Percentiles rank a stretch among this genome's conserved stretches.
These are phyloP conservation scores for Dictyostelium purpureum DNA, from an alignment of 78 protist species.

Conservation along the genomic window DNA sequence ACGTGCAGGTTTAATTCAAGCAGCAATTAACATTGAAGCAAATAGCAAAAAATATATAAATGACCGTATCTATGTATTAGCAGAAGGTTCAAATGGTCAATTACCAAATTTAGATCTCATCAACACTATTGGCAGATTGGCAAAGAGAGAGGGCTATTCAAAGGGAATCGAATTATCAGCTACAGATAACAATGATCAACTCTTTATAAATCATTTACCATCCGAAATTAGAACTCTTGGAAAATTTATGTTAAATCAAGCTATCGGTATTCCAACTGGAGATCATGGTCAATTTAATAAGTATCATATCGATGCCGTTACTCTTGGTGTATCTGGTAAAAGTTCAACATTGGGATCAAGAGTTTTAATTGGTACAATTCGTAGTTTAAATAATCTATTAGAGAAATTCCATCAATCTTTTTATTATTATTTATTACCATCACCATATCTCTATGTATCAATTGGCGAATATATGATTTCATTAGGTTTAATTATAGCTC, in stretches of 20 bases:
- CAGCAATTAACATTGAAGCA: slow-evolving; percentile 57
- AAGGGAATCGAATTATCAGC: background rate
- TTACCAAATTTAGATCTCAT: slow-evolving; percentile 82
- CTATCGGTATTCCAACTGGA: slow-evolving; percentile 81
- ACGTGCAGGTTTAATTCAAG: slow-evolving; percentile 79
- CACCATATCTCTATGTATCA: slow-evolving; percentile 65
- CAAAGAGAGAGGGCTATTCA: background rate
- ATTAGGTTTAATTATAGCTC: slow-evolving; percentile 51
- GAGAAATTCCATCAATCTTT: slow-evolving; percentile 90
- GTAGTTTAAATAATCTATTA: slow-evolving; percentile 78
- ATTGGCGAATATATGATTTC: slow-evolving; percentile 87
- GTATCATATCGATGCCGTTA: slow-evolving; percentile 83
- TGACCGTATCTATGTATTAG: slow-evolving; percentile 6
- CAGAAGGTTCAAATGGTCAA: slow-evolving; percentile 82
- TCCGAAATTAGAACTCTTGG: slow-evolving; percentile 17
- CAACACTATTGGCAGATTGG: slow-evolving; percentile 68
- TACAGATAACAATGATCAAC: background rate
- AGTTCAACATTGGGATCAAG: slow-evolving; percentile 1
- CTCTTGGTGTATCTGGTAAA: slow-evolving; percentile 29
- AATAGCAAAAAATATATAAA: background rate
- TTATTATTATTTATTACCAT: slow-evolving; percentile 81
- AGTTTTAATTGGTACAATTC: slow-evolving; percentile 56
- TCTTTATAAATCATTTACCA: background rate
- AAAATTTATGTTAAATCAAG: slow-evolving; percentile 76
- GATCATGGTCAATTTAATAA: slow-evolving; percentile 69